Base-by-base conservation (phyloP, 208 protist species). In the Leishmania amazonensis region DNA sequence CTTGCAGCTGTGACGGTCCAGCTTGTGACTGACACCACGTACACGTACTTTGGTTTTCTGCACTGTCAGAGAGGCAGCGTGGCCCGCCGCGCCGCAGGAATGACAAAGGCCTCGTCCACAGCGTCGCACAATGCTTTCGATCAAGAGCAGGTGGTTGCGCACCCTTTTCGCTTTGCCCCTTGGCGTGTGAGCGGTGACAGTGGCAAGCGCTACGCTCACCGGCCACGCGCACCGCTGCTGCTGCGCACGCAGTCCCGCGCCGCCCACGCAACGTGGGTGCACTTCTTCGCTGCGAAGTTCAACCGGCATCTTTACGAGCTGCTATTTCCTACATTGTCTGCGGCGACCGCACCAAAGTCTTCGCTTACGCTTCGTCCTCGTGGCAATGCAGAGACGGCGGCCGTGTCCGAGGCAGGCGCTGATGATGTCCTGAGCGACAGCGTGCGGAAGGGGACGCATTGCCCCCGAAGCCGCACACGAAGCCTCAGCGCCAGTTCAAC, bases 181-280 rank as follows among this genome's bases (percentile, higher is more conserved):
- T 84, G 65, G 81, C 42, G 81, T 15, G 53, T 68, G 19, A 49
- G 51, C 58, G 51, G 35, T 58, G 28, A 21, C 53, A 68, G 19
- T 0, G 65, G 28, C 15, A 57, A 45, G 13, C 17, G 53, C 53
- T 40, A 51, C 17, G n/a, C 49, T 21, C 28, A 67, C 64, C 72
- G 9, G 9, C 70, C 58, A 62, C 79, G 85, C 47, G 85, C 89
- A 17, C 87, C 85, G 28, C 76, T 93, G 76, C 58, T 93, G 19
- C 85, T 93, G 75, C 87, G 89, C 60, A 87, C 87, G 35, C 57
- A 76, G 31, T 86, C 82, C 35, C 62, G 70, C 68, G 78, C 88
- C 62, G 81, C 79, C n/a, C 85, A 87, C 49, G 78, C 64, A 72
- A 83, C 87, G 81, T 93, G 89, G 89, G 85, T 82, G n/a, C 87